phyloP scores from a whole-genome alignment of 2,329 filamentous ascomycete genomes.

The Acrocalymma vagum region DNA sequence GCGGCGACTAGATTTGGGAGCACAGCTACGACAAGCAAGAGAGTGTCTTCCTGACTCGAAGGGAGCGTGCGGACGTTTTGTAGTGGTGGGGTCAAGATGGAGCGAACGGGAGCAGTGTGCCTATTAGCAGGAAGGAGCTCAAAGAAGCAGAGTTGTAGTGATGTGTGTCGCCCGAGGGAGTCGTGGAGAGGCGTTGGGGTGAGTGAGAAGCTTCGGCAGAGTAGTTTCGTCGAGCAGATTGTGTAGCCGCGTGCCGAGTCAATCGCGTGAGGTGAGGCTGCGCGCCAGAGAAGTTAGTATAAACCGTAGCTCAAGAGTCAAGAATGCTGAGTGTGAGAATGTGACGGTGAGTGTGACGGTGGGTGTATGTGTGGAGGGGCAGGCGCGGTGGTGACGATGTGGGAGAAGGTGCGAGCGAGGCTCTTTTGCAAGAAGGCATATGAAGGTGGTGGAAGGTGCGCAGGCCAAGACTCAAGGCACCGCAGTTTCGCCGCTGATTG shows the following conservation, averaged over 20 bases:
- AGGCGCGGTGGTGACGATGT: constrained; percentile 30
- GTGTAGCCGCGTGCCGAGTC: constrained; percentile 7
- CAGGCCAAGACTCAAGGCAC: constrained; percentile 24
- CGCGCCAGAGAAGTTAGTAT: constrained; percentile 14
- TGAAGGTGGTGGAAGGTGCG: constrained; percentile 28
- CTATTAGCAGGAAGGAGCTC: constrained; percentile 23
- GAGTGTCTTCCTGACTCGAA: too few species aligned
- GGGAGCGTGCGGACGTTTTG: constrained; percentile 18
- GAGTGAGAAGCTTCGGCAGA: constrained; percentile 15
- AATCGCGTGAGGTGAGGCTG: constrained; percentile 18
- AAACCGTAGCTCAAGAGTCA: constrained; percentile 13
- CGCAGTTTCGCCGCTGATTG: constrained; percentile 21
- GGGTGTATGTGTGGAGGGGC: constrained; percentile 31
- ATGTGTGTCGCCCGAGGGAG: constrained; percentile 18
- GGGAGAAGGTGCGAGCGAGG: constrained; percentile 32
- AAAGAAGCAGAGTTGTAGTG: constrained; percentile 3
- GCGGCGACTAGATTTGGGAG: constrained; percentile 25
- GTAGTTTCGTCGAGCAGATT: constrained; percentile 20
- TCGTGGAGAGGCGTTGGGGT: constrained; percentile 12
- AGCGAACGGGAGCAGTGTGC: constrained; percentile 14
- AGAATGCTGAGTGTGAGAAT: background rate
- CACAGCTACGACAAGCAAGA: constrained; percentile 25
- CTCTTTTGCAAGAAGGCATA: constrained; percentile 39
- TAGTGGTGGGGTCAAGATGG: constrained; percentile 17
- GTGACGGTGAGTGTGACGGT: constrained; percentile 18